Conservation (phyloP, 257 asterid genomes). For the Solanum corneliomulleri region DNA sequence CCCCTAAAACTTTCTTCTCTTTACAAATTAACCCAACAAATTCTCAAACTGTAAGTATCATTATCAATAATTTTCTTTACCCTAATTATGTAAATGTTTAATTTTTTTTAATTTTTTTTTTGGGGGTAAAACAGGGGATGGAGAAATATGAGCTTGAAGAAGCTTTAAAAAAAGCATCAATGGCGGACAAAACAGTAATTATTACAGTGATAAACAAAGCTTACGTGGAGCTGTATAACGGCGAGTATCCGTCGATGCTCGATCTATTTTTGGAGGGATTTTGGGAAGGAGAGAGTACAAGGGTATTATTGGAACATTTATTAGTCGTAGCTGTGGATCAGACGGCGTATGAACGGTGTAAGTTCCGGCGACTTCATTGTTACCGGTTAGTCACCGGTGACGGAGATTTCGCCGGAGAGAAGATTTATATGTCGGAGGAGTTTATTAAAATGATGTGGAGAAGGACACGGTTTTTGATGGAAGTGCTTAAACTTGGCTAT, state of each 20-base stretch:
- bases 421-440: slow-evolving; percentile 45
- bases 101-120: neutral
- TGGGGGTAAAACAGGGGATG: neutral
- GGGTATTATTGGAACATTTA: slow-evolving; percentile 29
- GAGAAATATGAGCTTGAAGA: slow-evolving; percentile 23
- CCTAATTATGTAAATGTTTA: neutral
- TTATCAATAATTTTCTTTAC: neutral
- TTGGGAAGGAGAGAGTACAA: slow-evolving; percentile 58
- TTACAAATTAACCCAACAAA: neutral
- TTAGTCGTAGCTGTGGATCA: slow-evolving; percentile 60
- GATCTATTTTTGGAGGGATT: slow-evolving; percentile 75
- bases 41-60: neutral
- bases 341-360: slow-evolving; percentile 47
- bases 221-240: slow-evolving; percentile 36
- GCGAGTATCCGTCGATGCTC: slow-evolving; percentile 45
- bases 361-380: slow-evolving; percentile 47
- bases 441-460: slow-evolving; percentile 90
- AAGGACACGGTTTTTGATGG: slow-evolving; percentile 41
- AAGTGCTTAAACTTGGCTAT: slow-evolving; percentile 51
- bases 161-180: slow-evolving; percentile 43
- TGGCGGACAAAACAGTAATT: slow-evolving; percentile 46
- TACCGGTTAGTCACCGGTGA: slow-evolving; percentile 29
- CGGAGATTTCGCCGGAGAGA: slow-evolving; percentile 35
- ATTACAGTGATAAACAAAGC: slow-evolving; percentile 55
- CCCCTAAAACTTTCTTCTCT: neutral